Base-by-base conservation (phyloP, 2,329 filamentous ascomycete species). In the Nectriaceae sp. region DNA sequence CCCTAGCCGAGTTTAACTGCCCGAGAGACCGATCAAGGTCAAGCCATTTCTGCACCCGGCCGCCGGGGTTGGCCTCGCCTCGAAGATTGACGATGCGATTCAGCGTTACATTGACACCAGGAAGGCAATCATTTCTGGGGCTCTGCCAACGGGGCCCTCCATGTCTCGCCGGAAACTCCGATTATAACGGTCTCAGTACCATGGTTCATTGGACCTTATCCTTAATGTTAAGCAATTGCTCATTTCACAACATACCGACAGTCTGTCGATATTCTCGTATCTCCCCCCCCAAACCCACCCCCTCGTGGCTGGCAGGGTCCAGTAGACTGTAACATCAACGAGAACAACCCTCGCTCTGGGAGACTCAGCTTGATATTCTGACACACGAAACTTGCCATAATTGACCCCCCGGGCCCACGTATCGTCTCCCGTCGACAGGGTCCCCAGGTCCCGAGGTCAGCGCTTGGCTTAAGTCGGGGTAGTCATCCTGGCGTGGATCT, bases 41-140 rank as follows among this genome's bases (percentile, higher is more conserved):
- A 36, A 36, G 33, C 18, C 19, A 39, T 39, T 21, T 21, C 37
- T 39, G 8, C 33, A 36, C 11, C n/a, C n/a, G n/a, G 5, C 8
- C 24, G 24, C 19, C 40, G 43, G 4, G 22, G 20, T 29, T 31
- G 29, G 16, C 46, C 38, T 33, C 21, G 24, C 19, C 46, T 47
- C 42, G 56, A 29, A 58, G 54, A 61, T 62, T 55, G 41, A 54
- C 52, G 49, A 54, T 57, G 55, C 53, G 54, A 59, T 57, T 62
- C 50, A 55, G 47, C 45, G 57, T 54, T 58, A 49, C 59, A 52
- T 59, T 40, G 43, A 47, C 18, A 29, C 38, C 21, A 46, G 37
- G 44, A 46, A 46, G 55, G 48, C 44, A 19, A 42, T 41, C 40
- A n/a, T 46, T 13, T 35, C 49, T 46, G 50, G 48, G 42, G 44